These are phyloP conservation scores for Neckera pumila DNA, from an alignment of 225 moss, liverwort and hornwort genomes.

Conservation along the genomic window DNA sequence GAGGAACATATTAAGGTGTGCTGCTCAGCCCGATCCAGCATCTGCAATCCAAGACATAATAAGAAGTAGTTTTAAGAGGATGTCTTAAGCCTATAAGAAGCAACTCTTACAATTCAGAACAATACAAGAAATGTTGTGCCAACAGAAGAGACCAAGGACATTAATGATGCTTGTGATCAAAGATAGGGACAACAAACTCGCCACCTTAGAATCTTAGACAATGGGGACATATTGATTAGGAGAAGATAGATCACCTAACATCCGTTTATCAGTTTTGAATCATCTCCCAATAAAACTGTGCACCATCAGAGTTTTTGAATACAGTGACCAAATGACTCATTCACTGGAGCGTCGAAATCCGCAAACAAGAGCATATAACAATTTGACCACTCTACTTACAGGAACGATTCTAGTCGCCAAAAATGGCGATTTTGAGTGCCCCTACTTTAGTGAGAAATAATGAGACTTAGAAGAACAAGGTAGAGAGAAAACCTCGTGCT, in stretches of 20 bases:
- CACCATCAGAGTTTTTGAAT: background rate
- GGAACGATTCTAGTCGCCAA: background rate
- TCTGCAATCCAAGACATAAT: slow-evolving; percentile 36
- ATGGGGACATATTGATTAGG: background rate
- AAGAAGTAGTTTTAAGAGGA: background rate
- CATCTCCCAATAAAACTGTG: background rate
- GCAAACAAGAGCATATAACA: background rate
- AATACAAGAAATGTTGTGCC: background rate
- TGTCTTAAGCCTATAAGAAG: background rate
- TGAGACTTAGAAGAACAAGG: background rate
- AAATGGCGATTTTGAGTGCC: background rate
- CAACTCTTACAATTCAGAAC: background rate
- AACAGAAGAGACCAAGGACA: background rate
- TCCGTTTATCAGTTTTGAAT: background rate
- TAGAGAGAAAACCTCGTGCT: slow-evolving; percentile 31
- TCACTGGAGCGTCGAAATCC: background rate
- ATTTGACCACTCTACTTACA: background rate
- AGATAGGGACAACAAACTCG: background rate
- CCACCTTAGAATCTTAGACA: background rate
- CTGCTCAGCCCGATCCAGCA: slow-evolving; percentile 80
- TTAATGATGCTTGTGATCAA: background rate
- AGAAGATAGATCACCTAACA: background rate
- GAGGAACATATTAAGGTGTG: slow-evolving; percentile 77
- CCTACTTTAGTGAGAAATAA: background rate
- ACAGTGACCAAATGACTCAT: background rate